Conservation (phyloP, 2,329 filamentous ascomycete genomes). For the Fusarium heterosporum region DNA sequence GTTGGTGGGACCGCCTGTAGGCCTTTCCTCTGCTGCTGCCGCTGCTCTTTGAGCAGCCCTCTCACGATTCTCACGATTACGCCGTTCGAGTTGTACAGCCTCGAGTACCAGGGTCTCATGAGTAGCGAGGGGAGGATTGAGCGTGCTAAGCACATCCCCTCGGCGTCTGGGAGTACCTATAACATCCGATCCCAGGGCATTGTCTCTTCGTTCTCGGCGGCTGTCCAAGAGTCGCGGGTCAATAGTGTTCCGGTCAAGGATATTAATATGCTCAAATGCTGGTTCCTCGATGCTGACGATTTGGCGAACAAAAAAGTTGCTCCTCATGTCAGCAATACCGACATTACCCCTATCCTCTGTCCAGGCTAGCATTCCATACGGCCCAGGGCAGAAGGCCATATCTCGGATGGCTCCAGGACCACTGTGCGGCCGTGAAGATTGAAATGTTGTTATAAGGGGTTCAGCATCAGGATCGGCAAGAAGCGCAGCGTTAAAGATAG, state of each 20-base stretch:
- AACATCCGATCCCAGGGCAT: conserved; percentile 7
- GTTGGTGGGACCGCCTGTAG: conserved; percentile 13
- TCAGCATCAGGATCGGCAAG: conserved; percentile 61
- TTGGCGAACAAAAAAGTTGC: conserved; percentile 75
- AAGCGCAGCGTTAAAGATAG: conserved; percentile 72
- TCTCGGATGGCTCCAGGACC: conserved; percentile 84
- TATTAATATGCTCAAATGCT: conserved; percentile 66
- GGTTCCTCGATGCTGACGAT: conserved; percentile 73
- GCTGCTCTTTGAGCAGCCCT: conserved; percentile 39
- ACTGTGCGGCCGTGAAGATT: conserved; percentile 78
- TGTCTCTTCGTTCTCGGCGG: conserved; percentile 56
- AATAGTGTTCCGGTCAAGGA: conserved; percentile 67
- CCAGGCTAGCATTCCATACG: conserved; percentile 93
- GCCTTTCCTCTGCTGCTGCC: conserved; percentile 30
- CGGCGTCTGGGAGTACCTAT: conserved; percentile 41
- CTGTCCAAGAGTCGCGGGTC: conserved; percentile 65
- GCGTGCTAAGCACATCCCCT: conserved; percentile 53
- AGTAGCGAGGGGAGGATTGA: conserved; percentile 64
- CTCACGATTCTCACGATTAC: conserved; percentile 57
- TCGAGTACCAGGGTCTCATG: conserved; percentile 69
- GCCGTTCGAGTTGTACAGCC: conserved; percentile 65
- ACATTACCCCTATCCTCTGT: conserved; percentile 86
- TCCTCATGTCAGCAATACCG: conserved; percentile 78
- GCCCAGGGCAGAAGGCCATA: conserved; percentile 91
- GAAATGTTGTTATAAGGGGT: conserved; percentile 79